These are phyloP conservation scores for Monosporascus sp. DNA, from an alignment of 2,329 filamentous ascomycete species.

Conservation along the genomic window DNA sequence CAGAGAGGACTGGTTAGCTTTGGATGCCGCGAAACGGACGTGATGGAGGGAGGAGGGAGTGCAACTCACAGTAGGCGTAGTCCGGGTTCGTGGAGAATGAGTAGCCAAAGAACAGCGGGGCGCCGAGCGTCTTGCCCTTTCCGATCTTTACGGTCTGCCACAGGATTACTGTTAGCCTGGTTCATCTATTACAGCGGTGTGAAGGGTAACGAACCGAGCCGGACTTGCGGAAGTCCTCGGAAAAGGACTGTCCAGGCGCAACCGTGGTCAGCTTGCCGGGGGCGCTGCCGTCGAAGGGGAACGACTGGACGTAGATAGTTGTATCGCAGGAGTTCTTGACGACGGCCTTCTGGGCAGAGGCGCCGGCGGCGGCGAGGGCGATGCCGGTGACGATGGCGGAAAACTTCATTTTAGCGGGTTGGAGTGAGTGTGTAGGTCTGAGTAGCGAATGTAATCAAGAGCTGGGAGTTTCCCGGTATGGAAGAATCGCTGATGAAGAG, in stretches of 20 bases:
- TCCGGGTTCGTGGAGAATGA: conserved; percentile 30
- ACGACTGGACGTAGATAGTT: conserved; percentile 32
- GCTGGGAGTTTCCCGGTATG: conserved; percentile 1
- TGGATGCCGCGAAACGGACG: background rate
- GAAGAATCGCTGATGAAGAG: conserved; percentile 1
- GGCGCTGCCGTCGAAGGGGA: conserved; percentile 26
- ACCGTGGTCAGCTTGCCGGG: conserved; percentile 28
- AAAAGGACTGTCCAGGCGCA: conserved; percentile 27
- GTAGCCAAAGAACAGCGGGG: conserved; percentile 37
- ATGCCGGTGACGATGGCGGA: conserved; percentile 20
- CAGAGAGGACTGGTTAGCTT: conserved; percentile 4
- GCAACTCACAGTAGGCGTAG: conserved; percentile 33
- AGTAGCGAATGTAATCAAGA: conserved; percentile 1
- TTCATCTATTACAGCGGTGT: background rate
- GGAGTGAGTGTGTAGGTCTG: background rate
- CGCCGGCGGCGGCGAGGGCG: conserved; percentile 26
- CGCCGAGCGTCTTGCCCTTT: conserved; percentile 29
- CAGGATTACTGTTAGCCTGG: conserved; percentile 7
- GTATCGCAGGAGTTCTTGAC: conserved; percentile 30
- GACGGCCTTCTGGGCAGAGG: conserved; percentile 29
- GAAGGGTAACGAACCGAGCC: conserved; percentile 29
- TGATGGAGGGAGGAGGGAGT: background rate
- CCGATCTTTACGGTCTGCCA: conserved; percentile 36
- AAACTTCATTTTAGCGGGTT: conserved; percentile 23
- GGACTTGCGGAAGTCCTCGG: conserved; percentile 27